Evolutionary conservation across 2,329 filamentous ascomycete genomes (phyloP).

Genomic region (Penicillium glabrum): DNA sequence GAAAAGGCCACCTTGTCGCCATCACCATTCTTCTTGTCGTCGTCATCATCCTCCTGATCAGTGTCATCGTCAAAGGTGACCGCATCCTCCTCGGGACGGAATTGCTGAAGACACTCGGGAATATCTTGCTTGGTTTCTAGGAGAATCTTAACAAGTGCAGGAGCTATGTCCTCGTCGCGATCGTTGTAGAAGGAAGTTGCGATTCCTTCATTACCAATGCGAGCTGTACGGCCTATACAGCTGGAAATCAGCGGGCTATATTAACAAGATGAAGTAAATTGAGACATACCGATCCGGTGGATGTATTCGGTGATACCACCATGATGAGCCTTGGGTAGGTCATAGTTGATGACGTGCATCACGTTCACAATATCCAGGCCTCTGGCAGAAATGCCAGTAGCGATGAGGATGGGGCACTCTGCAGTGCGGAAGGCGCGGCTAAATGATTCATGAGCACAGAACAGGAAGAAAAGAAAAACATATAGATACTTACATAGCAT

Average conservation of each 20-base stretch:
- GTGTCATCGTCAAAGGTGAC: slow-evolving; percentile 56
- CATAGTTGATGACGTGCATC: slow-evolving; percentile 90
- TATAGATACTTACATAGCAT: slow-evolving; percentile 65
- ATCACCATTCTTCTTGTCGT: slow-evolving; percentile 8
- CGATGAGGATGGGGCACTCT: slow-evolving; percentile 73
- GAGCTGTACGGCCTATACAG: slow-evolving; percentile 75
- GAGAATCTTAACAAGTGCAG: slow-evolving; percentile 75
- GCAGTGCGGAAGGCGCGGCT: slow-evolving; percentile 76
- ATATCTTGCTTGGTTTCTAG: slow-evolving; percentile 75
- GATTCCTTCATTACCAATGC: slow-evolving; percentile 82
- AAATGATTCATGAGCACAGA: background rate
- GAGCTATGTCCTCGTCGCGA: slow-evolving; percentile 69
- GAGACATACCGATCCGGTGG: slow-evolving; percentile 78
- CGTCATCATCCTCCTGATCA: slow-evolving; percentile 40
- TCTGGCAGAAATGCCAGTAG: slow-evolving; percentile 82
- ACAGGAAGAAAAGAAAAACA: background rate
- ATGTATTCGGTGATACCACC: slow-evolving; percentile 94
- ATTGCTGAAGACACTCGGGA: slow-evolving; percentile 75
- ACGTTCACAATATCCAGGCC: slow-evolving; percentile 87
- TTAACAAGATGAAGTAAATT: background rate
- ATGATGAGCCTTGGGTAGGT: slow-evolving; percentile 70
- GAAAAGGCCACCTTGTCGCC: background rate
- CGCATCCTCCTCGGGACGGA: slow-evolving; percentile 45
- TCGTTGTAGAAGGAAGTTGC: slow-evolving; percentile 90
- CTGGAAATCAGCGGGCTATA: background rate